These are phyloP conservation scores for Globisporangium rhizosaccharum DNA, from an alignment of 352 stramenopile genomes.

Conservation along the genomic window DNA sequence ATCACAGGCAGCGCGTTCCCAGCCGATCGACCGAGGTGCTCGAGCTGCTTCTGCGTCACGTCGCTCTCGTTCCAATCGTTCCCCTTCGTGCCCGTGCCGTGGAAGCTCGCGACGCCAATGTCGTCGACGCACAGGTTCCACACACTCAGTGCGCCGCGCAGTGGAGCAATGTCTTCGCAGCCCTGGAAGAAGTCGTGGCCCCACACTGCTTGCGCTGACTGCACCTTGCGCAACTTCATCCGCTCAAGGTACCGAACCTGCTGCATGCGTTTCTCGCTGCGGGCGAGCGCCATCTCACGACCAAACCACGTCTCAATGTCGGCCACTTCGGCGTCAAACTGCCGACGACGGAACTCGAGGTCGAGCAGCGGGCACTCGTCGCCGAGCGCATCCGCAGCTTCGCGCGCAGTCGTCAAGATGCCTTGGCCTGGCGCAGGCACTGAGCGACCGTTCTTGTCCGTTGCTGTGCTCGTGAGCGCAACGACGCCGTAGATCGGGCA, in stretches of 20 bases:
- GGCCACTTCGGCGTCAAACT: conserved; percentile 72
- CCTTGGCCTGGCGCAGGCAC: conserved; percentile 80
- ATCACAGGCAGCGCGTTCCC: conserved; percentile 76
- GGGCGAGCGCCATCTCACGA: conserved; percentile 39
- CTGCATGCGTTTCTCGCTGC: conserved; percentile 18
- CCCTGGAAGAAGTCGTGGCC: conserved; percentile 59
- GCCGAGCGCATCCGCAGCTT: conserved; percentile 18
- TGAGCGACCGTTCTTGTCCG: conserved; percentile 84
- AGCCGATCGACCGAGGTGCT: conserved; percentile 63
- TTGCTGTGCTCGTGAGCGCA: conserved; percentile 79
- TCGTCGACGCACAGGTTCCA: conserved; percentile 83
- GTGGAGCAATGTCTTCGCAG: conserved; percentile 58
- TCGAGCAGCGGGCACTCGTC: conserved; percentile 54
- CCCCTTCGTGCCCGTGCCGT: conserved; percentile 77
- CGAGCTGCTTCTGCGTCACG: conserved; percentile 81
- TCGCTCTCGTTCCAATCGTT: conserved; percentile 89
- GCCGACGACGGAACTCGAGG: conserved; percentile 60
- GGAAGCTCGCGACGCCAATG: conserved; percentile 77
- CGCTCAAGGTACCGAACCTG: conserved; percentile 47
- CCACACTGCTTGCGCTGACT: conserved; percentile 62
- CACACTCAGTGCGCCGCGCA: conserved; percentile 67
- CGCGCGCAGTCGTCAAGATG: conserved; percentile 80
- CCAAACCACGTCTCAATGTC: conserved; percentile 69
- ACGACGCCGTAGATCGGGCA: conserved; percentile 84
- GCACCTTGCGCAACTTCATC: conserved; percentile 65